A percentile compares a stretch with the other conserved stretches of the same genome.
Evolutionary conservation across 441 rosid genomes (phyloP).

Genomic region (California macrophylla): DNA sequence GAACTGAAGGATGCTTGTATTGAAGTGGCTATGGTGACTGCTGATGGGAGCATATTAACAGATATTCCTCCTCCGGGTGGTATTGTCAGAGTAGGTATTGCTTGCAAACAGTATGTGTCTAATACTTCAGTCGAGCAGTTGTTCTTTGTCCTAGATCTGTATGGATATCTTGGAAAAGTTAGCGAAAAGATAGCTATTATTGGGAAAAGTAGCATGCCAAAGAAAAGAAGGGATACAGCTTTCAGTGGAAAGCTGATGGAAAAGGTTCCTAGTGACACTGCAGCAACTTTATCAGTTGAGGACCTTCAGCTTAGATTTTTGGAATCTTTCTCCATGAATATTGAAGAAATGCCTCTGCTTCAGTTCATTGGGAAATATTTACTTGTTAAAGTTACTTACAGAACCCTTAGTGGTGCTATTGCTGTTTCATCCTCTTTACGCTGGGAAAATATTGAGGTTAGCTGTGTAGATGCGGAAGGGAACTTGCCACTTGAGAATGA

Average conservation of each 20-base stretch:
- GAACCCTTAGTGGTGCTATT: slow-evolving; percentile 94
- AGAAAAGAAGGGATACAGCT: slow-evolving; percentile 25
- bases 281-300: slow-evolving; percentile 59
- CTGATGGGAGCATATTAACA: slow-evolving; percentile 71
- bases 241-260: slow-evolving; percentile 56
- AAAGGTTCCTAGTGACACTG: slow-evolving; percentile 91
- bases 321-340: slow-evolving; percentile 49
- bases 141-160: slow-evolving; percentile 83
- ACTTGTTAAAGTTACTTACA: slow-evolving; percentile 67
- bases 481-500: slow-evolving; percentile 33
- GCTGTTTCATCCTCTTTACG: slow-evolving; percentile 65
- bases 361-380: slow-evolving; percentile 77
- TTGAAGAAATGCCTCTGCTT: slow-evolving; percentile 71
- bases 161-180: slow-evolving; percentile 65
- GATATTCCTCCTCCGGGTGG: slow-evolving; percentile 96
- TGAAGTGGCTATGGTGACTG: slow-evolving; percentile 84
- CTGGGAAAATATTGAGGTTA: slow-evolving; percentile 79
- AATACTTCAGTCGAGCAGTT: slow-evolving; percentile 92
- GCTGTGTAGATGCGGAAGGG: slow-evolving; percentile 68
- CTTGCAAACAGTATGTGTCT: slow-evolving; percentile 77
- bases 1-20: slow-evolving; percentile 59
- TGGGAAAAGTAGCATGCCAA: slow-evolving; percentile 47
- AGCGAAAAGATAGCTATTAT: slow-evolving; percentile 63
- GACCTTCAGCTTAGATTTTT: slow-evolving; percentile 75
- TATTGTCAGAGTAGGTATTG: slow-evolving; percentile 70